Percentiles rank a stretch among this genome's conserved stretches.
Evolutionary conservation across 1,284 basidiomycete species (phyloP).

Genomic region (Ganoderma sp.): DNA sequence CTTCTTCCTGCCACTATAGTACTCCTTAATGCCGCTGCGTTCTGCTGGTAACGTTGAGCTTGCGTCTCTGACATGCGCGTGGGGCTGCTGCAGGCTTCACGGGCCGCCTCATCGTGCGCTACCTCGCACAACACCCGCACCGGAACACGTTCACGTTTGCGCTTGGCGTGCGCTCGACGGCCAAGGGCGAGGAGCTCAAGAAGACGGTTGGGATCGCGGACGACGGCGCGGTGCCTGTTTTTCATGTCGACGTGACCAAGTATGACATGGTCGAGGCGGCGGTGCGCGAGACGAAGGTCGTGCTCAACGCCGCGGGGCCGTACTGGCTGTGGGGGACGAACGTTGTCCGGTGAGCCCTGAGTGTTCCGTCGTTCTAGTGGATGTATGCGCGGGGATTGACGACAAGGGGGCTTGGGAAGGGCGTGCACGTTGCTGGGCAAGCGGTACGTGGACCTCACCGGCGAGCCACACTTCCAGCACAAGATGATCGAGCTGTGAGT

Average conservation of each 20-base stretch:
- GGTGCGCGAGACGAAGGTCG: conserved; percentile 61
- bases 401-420: conserved; percentile 32
- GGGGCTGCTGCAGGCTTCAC: conserved; percentile 56
- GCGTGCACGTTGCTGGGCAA: conserved; percentile 58
- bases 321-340: conserved; percentile 68
- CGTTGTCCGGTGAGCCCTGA: conserved; percentile 57
- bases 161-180: conserved; percentile 63
- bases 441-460: conserved; percentile 71
- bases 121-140: conserved; percentile 65
- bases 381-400: neutral
- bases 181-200: conserved; percentile 57
- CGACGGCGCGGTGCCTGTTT: conserved; percentile 44
- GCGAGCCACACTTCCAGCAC: conserved; percentile 60
- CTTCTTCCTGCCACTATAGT: too few relatives aligned
- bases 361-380: neutral
- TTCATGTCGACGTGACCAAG: conserved; percentile 60
- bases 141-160: conserved; percentile 64
- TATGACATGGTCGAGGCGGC: conserved; percentile 53
- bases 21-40: too few relatives aligned
- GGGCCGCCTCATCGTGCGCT: conserved; percentile 65
- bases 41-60: neutral
- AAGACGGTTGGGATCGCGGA: conserved; percentile 48
- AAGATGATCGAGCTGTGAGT: conserved; percentile 56
- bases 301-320: conserved; percentile 73
- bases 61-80: neutral